These are phyloP conservation scores for Dothidotthia symphoricarpi DNA, from an alignment of 2,329 filamentous ascomycete species.

Conservation along the genomic window DNA sequence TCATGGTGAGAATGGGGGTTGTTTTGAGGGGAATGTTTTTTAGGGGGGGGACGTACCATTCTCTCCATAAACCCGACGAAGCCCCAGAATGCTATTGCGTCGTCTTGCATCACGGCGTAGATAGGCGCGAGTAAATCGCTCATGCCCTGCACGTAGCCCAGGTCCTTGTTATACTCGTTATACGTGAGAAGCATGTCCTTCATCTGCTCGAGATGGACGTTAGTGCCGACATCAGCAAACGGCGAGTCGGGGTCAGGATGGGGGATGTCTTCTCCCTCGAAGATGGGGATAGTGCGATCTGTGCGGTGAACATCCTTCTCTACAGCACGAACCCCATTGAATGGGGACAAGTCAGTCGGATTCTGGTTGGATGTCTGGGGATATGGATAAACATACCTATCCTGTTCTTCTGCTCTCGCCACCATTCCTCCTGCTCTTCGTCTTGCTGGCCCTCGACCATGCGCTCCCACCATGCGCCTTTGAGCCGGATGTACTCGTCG, in stretches of 20 bases:
- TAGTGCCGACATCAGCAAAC: constrained; percentile 88
- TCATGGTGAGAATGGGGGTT: constrained; percentile 8
- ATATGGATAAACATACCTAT: constrained; percentile 67
- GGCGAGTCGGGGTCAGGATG: constrained; percentile 95
- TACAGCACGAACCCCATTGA: constrained; percentile 57
- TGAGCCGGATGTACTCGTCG: constrained; percentile 91
- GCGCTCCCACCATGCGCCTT: constrained; percentile 94
- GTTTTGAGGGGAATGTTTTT: too few relatives aligned
- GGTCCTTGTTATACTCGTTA: constrained; percentile 93
- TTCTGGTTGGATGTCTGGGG: not conserved
- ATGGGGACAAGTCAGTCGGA: constrained; percentile 52
- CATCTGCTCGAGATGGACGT: constrained; percentile 97
- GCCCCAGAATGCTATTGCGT: constrained; percentile 94
- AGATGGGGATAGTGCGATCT: constrained; percentile 91
- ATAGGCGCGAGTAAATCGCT: constrained; percentile 93
- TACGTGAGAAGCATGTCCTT: constrained; percentile 99
- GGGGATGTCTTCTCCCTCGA: constrained; percentile 92
- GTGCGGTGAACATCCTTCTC: constrained; percentile 99
- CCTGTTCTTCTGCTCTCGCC: constrained; percentile 87
- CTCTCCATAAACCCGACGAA: constrained; percentile 96
- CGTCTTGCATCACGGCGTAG: constrained; percentile 96
- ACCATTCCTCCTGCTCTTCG: constrained; percentile 85
- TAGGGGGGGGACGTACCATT: constrained; percentile 61
- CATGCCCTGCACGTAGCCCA: constrained; percentile 99
- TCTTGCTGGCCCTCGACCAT: constrained; percentile 79